phyloP scores from a whole-genome alignment of 2,329 filamentous ascomycete species.

The Didymella lethalis region DNA sequence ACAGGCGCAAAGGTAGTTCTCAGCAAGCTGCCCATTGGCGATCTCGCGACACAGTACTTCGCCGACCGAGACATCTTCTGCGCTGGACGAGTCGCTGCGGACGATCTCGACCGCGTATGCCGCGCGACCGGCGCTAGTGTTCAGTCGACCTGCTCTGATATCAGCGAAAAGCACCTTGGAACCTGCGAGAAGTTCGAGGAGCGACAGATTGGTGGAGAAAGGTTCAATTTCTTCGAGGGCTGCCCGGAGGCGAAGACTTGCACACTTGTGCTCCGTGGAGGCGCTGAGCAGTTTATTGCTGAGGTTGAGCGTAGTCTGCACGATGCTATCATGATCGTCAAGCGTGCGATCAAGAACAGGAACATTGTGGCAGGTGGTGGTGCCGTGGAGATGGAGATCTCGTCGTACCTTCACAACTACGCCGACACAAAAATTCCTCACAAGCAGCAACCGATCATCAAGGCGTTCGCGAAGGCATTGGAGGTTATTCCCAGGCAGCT shows the following conservation, averaged over 20 bases:
- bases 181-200: constrained; percentile 92
- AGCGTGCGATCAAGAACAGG: constrained; percentile 94
- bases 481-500: constrained; percentile 96
- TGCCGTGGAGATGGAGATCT: constrained; percentile 95
- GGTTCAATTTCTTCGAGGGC: constrained; percentile 98
- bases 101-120: constrained; percentile 95
- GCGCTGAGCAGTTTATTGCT: constrained; percentile 98
- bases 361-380: constrained; percentile 95
- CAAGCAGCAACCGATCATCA: constrained; percentile 98
- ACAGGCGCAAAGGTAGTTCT: constrained; percentile 97
- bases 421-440: constrained; percentile 91
- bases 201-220: constrained; percentile 94
- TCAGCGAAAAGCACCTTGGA: constrained; percentile 85
- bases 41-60: constrained; percentile 96
- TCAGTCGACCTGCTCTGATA: constrained; percentile 97
- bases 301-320: constrained; percentile 97
- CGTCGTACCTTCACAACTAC: constrained; percentile 88
- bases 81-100: constrained; percentile 86
- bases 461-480: constrained; percentile 95
- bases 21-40: constrained; percentile 95
- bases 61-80: constrained; percentile 99
- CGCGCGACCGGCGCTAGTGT: constrained; percentile 91
- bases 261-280: constrained; percentile 92
- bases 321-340: constrained; percentile 99
- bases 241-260: constrained; percentile 97